Evolutionary conservation across 306 rosid species (phyloP).

Genomic region (Abrus pulchellus): DNA sequence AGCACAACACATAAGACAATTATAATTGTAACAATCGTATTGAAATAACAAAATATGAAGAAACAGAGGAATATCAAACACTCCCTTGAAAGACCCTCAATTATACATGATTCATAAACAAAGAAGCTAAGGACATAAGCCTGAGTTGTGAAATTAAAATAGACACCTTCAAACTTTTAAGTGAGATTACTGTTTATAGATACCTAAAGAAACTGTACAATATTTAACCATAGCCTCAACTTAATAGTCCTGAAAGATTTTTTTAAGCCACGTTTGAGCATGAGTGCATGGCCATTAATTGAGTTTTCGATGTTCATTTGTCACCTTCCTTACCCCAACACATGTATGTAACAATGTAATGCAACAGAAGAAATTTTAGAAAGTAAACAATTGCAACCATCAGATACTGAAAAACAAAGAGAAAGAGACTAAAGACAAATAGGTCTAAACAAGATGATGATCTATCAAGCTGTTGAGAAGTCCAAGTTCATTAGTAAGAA

Average conservation of each 20-base stretch:
- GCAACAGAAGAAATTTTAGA: background rate
- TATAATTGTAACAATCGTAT: conserved; percentile 12
- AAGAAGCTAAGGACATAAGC: background rate
- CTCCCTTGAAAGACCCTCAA: background rate
- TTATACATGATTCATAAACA: background rate
- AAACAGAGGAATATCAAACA: background rate
- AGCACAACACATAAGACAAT: background rate
- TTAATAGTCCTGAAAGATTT: conserved; percentile 4
- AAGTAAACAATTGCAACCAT: background rate
- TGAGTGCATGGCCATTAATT: background rate
- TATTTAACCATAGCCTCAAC: background rate
- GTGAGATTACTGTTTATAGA: background rate
- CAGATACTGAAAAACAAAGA: background rate
- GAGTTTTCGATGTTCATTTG: background rate
- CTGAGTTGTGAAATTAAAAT: background rate
- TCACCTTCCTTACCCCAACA: background rate
- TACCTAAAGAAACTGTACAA: background rate
- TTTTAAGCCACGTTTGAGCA: background rate
- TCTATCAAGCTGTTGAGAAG: no score
- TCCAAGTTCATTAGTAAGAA: no score
- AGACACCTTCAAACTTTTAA: background rate
- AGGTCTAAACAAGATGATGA: no score
- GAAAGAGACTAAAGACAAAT: background rate
- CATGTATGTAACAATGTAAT: background rate
- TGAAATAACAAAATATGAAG: background rate